Base-by-base conservation (phyloP, 1,284 basidiomycete species). In the Naganishia albida region DNA sequence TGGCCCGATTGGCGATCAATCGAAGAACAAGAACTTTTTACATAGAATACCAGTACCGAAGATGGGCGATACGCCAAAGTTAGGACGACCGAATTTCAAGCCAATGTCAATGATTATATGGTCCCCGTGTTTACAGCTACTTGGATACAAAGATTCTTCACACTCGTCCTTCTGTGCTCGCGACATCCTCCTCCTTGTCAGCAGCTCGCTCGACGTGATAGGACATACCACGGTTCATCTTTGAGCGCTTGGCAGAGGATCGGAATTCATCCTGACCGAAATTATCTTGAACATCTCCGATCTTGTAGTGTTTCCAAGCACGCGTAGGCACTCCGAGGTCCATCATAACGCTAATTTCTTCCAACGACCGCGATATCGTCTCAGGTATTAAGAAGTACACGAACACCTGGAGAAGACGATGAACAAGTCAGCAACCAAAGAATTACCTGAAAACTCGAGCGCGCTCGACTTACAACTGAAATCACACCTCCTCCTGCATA, bases 381-480 rank as follows among this genome's bases (percentile, higher is more conserved):
- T 79, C 74, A n/a, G 74, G 81, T 42, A 82, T 78, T 74, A 68
- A 77, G 69, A 79, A 81, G 76, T 74, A 82, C 63, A 81, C 80
- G 65, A 81, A 82, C 3, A 73, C 64, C 67, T 78, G 71, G 7
- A 74, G 76, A 34, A 12, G 18, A 79, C 70, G 51, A 79, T 18
- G 25, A 43, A n/a, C 28, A 15, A 7, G 39, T 44, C 39, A 23
- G 16, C n/a, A 12, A 7, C 25, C 25, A 42, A 43, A 43, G 12
- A 16, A 18, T 8, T 68, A 13, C 75, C 72, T 23, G 71, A 66
- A 1, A 70, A 68, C 65, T 73, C 72, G 49, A 77, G 6, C 38
- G 20, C 25, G 20, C 13, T 25, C 34, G 34, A 71, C 72, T 70
- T 50, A 73, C 70, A 55, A 75, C 63, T 25, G 63, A 65, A 30